phyloP scores from a whole-genome alignment of 2,329 filamentous ascomycete genomes.

The Cordyceps javanica region DNA sequence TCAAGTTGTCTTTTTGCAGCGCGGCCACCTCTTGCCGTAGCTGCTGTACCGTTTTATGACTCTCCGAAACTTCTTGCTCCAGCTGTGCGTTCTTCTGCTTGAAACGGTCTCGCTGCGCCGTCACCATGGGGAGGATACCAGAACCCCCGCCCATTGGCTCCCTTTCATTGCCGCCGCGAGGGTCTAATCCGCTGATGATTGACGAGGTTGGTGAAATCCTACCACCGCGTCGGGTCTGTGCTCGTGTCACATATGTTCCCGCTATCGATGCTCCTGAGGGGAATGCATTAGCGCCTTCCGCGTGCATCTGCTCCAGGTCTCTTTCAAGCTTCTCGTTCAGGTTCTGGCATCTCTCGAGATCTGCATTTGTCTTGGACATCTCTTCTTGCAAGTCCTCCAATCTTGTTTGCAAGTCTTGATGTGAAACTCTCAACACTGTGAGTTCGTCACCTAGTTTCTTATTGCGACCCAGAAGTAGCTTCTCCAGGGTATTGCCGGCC shows the following conservation, averaged over 20 bases:
- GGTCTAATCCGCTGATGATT: constrained; percentile 95
- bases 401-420: constrained; percentile 80
- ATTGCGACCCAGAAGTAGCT: constrained; percentile 84
- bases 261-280: constrained; percentile 89
- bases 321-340: constrained; percentile 87
- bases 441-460: constrained; percentile 95
- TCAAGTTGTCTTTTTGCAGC: constrained; percentile 92
- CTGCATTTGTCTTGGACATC: constrained; percentile 73
- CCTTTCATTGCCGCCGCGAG: constrained; percentile 44
- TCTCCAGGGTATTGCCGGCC: constrained; percentile 77
- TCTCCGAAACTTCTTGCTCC: constrained; percentile 81
- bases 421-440: constrained; percentile 85
- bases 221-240: constrained; percentile 58
- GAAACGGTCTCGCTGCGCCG: constrained; percentile 94
- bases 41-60: constrained; percentile 74
- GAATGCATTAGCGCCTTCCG: constrained; percentile 76
- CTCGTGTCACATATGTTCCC: constrained; percentile 72
- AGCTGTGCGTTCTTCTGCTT: constrained; percentile 92
- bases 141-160: constrained; percentile 70
- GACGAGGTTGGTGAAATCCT: constrained; percentile 87
- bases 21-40: constrained; percentile 86
- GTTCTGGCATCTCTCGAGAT: constrained; percentile 77
- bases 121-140: constrained; percentile 95
- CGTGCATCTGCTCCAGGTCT: constrained; percentile 81
- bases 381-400: constrained; percentile 78